phyloP scores from a whole-genome alignment of 805 yeast species.

The Teunomyces cretensis region DNA sequence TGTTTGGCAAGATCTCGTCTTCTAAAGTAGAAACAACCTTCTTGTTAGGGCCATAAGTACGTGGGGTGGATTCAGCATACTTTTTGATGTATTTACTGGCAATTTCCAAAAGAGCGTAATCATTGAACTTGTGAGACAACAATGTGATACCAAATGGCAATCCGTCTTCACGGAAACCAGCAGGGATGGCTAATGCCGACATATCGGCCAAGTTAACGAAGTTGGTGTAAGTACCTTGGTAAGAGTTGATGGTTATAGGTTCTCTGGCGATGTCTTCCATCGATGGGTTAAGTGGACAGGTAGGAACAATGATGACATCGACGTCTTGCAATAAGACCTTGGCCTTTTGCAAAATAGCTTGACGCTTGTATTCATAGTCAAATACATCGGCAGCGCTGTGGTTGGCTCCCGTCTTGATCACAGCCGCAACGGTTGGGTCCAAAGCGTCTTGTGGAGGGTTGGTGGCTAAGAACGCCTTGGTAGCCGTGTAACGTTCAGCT shows the following conservation, averaged over 20 bases:
- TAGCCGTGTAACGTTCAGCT: conserved; percentile 88
- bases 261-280: conserved; percentile 69
- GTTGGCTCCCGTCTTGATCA: conserved; percentile 75
- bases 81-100: conserved; percentile 68
- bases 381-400: conserved; percentile 82
- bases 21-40: conserved; percentile 31
- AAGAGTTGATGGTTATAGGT: conserved; percentile 80
- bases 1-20: conserved; percentile 45
- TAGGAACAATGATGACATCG: conserved; percentile 86
- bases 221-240: conserved; percentile 98
- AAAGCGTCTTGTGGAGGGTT: conserved; percentile 68
- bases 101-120: conserved; percentile 81
- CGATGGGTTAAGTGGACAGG: conserved; percentile 90
- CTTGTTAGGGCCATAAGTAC: conserved; percentile 58
- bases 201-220: conserved; percentile 93
- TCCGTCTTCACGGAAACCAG: conserved; percentile 81
- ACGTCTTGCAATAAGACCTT: conserved; percentile 51
- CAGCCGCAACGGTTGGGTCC: conserved; percentile 79
- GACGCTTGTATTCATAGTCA: conserved; percentile 83
- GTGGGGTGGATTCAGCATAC: conserved; percentile 42
- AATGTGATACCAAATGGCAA: conserved; percentile 89
- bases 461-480: conserved; percentile 65
- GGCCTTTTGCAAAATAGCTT: conserved; percentile 70
- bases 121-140: conserved; percentile 78
- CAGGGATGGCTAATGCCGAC: conserved; percentile 89